phyloP scores from a whole-genome alignment of 2,329 filamentous ascomycete species.

The Epichloe glyceriae region DNA sequence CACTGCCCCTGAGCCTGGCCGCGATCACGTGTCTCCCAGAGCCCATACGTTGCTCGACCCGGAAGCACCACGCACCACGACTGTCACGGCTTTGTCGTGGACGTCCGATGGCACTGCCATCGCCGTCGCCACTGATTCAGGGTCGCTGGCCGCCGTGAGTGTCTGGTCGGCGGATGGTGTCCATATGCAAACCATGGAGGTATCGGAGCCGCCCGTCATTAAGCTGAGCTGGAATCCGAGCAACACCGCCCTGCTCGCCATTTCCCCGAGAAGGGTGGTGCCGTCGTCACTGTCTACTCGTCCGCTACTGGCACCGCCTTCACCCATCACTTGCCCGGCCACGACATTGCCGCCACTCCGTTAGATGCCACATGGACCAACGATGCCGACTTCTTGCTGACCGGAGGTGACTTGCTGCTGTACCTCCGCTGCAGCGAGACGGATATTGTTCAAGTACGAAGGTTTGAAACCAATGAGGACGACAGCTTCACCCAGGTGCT shows the following conservation, averaged over 20 bases:
- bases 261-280: constrained; percentile 43
- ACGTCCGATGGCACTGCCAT: constrained; percentile 41
- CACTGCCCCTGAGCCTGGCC: constrained; percentile 27
- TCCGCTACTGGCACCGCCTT: constrained; percentile 29
- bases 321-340: constrained; percentile 34
- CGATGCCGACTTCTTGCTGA: constrained; percentile 44
- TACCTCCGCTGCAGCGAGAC: constrained; percentile 34
- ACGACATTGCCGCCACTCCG: constrained; percentile 36
- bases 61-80: constrained; percentile 36
- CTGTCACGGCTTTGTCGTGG: constrained; percentile 48
- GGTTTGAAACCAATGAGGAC: constrained; percentile 39
- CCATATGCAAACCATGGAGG: constrained; percentile 39
- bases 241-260: constrained; percentile 40
- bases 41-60: constrained; percentile 36
- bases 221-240: constrained; percentile 49
- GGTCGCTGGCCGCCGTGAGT: constrained; percentile 37
- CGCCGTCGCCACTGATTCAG: constrained; percentile 44
- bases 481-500: constrained; percentile 42
- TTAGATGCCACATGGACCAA: constrained; percentile 49
- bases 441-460: constrained; percentile 31
- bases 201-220: constrained; percentile 47
- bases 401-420: constrained; percentile 41
- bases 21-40: constrained; percentile 28
- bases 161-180: constrained; percentile 43
- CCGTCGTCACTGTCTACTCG: constrained; percentile 43